Evolutionary conservation across 768 basidiomycete species (phyloP).

Genomic region (Auriscalpium orientale): DNA sequence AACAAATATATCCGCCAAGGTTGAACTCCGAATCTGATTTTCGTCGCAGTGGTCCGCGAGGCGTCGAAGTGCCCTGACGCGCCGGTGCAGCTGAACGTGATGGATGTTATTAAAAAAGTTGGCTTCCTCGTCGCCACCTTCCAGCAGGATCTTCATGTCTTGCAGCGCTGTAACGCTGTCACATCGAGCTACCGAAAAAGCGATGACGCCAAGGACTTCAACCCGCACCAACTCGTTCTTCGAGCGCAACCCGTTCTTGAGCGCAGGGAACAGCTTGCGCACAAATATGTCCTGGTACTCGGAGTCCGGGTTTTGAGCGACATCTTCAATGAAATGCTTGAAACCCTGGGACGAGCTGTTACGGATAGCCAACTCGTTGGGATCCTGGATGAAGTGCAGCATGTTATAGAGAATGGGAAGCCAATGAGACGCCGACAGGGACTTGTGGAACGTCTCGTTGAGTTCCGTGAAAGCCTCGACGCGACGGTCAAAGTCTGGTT

Average conservation of each 20-base stretch:
- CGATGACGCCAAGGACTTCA: constrained; percentile 75
- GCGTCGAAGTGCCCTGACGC: constrained; percentile 79
- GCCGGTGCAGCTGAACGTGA: constrained; percentile 88
- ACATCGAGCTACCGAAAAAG: constrained; percentile 64
- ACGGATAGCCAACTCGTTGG: constrained; percentile 79
- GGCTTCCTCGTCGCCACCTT: constrained; percentile 86
- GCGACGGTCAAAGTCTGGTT: constrained; percentile 88
- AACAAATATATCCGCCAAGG: constrained; percentile 74
- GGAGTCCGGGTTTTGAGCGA: constrained; percentile 32
- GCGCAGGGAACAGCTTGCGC: constrained; percentile 61
- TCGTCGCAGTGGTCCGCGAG: constrained; percentile 71
- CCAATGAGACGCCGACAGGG: constrained; percentile 54
- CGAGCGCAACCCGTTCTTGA: constrained; percentile 74
- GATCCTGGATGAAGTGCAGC: constrained; percentile 82
- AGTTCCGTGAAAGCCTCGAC: constrained; percentile 65
- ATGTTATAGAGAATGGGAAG: constrained; percentile 76
- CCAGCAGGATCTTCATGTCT: constrained; percentile 78
- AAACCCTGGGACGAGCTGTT: constrained; percentile 72
- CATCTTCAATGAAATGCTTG: constrained; percentile 67
- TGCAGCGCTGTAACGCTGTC: constrained; percentile 49
- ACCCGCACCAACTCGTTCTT: constrained; percentile 82
- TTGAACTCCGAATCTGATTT: constrained; percentile 57
- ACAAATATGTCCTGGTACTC: constrained; percentile 52
- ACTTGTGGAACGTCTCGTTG: constrained; percentile 55
- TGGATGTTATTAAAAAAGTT: constrained; percentile 96